Conservation (phyloP, 73 alveolate species). For the Urostyla sp. region DNA sequence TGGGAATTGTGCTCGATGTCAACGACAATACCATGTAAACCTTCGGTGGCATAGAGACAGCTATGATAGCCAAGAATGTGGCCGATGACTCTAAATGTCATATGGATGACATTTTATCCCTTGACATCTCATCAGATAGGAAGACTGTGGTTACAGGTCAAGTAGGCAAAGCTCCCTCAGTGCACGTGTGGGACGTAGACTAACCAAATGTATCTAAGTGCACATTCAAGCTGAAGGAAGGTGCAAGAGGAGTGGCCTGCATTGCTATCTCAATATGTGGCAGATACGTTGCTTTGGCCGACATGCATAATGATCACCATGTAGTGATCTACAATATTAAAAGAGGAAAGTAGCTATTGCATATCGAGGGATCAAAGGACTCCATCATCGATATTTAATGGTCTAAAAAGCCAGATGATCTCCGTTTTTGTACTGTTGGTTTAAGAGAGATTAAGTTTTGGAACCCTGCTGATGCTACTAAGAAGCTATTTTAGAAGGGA, state of each 20-base stretch:
- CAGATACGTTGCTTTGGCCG: slow-evolving; percentile 85
- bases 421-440: slow-evolving; percentile 65
- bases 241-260: slow-evolving; percentile 90
- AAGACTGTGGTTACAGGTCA: slow-evolving; percentile 93
- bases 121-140: slow-evolving; percentile 86
- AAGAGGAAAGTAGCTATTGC: slow-evolving; percentile 62
- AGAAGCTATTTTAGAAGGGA: slow-evolving; percentile 48
- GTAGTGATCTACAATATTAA: slow-evolving; percentile 86
- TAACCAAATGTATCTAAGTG: slow-evolving; percentile 76
- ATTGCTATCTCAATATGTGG: slow-evolving; percentile 78
- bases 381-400: slow-evolving; percentile 47
- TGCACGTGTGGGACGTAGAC: slow-evolving; percentile 92
- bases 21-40: slow-evolving; percentile 74
- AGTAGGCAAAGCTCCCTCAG: slow-evolving; percentile 91
- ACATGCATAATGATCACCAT: slow-evolving; percentile 92
- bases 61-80: slow-evolving; percentile 46
- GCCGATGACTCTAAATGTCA: slow-evolving; percentile 79
- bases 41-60: slow-evolving; percentile 84
- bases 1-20: slow-evolving; percentile 89
- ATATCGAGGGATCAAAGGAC: slow-evolving; percentile 45
- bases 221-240: slow-evolving; percentile 75
- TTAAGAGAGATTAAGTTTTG: slow-evolving; percentile 85
- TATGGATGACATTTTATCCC: slow-evolving; percentile 92
- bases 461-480: slow-evolving; percentile 83
- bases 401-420: slow-evolving; percentile 50